Base-by-base conservation (phyloP, 805 yeast genomes). In the Candida odintsovae region DNA sequence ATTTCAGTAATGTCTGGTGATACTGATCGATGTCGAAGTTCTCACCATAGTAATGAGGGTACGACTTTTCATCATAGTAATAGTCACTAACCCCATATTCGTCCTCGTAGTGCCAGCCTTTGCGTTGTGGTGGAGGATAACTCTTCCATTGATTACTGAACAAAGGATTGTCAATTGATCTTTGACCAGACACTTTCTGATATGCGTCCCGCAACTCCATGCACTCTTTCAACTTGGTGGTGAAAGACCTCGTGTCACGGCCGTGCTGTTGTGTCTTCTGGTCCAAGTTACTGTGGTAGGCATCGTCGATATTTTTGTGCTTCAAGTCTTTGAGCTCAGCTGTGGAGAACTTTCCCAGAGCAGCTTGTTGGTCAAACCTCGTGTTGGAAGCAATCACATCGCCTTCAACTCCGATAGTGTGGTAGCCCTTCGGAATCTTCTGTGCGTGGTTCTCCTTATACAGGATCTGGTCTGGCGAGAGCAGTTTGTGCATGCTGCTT, bases 121-220 rank as follows among this genome's bases (percentile, higher is more conserved):
- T 70, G 1, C 70, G 69, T 40, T 64, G 54, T 10, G 96, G 95
- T 20, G 82, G 81, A 0, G 98, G 97, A 61, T 88, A 90, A 28
- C 88, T 77, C n/a, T 65, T 64, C 97, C 97, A 90, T 6, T 69
- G 61, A 35, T 64, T 65, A 21, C 37, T 29, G 64, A 90, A 84
- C 57, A 87, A 82, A 4, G 96, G 95, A 63, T 92, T 90, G 45
- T 78, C 79, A 37, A 61, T 53, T 36, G 80, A 82, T 50, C 81
- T 72, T 65, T 90, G 98, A 23, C 76, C 50, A 1, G 96, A 86
- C 2, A 76, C 50, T 3, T 58, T 55, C 58, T 82, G 75, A 64
- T 89, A 90, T 54, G 78, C 78, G 53, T 77, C 83, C 53, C 97
- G 76, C 44, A 83, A 56, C 11, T 74, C 75, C 42, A 83, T 38